Evolutionary conservation across 441 rosid species (phyloP), one percentile per base, ranked within the genome.

Genomic region (Arabidopsis hybrid): DNA sequence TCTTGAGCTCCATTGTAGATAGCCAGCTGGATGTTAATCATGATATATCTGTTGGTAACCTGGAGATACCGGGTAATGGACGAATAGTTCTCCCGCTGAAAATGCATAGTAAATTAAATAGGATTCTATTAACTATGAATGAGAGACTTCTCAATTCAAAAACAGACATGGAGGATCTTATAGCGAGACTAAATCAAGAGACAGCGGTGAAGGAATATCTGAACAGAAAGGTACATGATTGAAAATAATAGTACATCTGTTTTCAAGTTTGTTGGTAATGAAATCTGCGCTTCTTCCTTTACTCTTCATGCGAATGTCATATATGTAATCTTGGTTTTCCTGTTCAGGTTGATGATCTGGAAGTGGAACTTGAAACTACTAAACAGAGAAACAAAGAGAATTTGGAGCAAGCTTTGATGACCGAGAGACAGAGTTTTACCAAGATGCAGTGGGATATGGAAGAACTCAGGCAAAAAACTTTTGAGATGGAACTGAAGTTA

Each of bases 401-500:
- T 65, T 46, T 93, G 79, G 91, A 89, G 80, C 97, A 93, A 74
- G 96, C 97, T 71, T 81, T 91, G 77, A 78, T 91, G 72, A 74
- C 81, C 13, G 98, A 91, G 82, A 89, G 89, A 72, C 98, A 95
- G 80, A 90, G 86, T 73, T 66, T 85, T 32, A 95, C 93, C 39
- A 90, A 91, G 79, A 89, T 90, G 92, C 98, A 93, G 85, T 95
- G 99, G 99, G 98, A 95, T 74, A 90, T 93, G 91, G 95, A 93
- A 82, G 97, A 95, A 73, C 85, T 93, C 63, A 82, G 83, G 70
- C 85, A 82, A 69, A 91, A 89, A 76, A 86, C 93, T 35, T 70
- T 91, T 82, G 90, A 93, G 83, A 85, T 90, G 92, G 98, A 91
- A 79, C 64, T 88, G 86, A 84, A 87, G 74, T 79, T 92, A 81